Percentiles rank a stretch among this genome's conserved stretches.
These are phyloP conservation scores for Lipomyces orientalis DNA, from an alignment of 805 yeast genomes.

Conservation along the genomic window DNA sequence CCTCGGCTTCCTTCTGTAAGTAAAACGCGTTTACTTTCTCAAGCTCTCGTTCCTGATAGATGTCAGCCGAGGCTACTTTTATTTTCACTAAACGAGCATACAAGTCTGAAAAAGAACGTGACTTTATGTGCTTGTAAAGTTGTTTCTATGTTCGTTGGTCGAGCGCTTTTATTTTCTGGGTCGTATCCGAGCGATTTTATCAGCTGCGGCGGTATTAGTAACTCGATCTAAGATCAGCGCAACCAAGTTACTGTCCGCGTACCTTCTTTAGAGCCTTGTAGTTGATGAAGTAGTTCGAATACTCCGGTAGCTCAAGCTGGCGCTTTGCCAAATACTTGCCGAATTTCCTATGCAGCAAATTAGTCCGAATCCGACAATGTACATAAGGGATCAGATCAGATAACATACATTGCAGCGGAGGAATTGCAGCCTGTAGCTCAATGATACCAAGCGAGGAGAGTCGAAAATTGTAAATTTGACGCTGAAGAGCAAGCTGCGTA, in stretches of 20 bases:
- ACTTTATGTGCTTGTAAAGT: slow-evolving; percentile 88
- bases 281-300: slow-evolving; percentile 90
- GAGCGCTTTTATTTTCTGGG: slow-evolving; percentile 39
- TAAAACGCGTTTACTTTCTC: slow-evolving; percentile 95
- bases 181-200: slow-evolving; percentile 77
- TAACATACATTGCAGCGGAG: background rate
- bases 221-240: background rate
- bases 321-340: slow-evolving; percentile 95
- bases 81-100: slow-evolving; percentile 91
- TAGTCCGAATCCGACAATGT: background rate
- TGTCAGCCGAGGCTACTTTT: slow-evolving; percentile 79
- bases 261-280: slow-evolving; percentile 88
- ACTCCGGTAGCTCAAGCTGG: slow-evolving; percentile 93
- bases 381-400: background rate
- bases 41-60: slow-evolving; percentile 89
- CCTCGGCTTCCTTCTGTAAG: slow-evolving; percentile 84
- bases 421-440: background rate
- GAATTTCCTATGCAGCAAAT: slow-evolving; percentile 67
- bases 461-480: background rate
- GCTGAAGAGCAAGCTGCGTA: background rate
- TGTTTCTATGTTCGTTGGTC: slow-evolving; percentile 51
- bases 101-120: slow-evolving; percentile 82
- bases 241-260: background rate
- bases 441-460: background rate
- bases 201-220: slow-evolving; percentile 47